phyloP scores from a whole-genome alignment of 2,329 filamentous ascomycete genomes.

The Exophiala sideris region DNA sequence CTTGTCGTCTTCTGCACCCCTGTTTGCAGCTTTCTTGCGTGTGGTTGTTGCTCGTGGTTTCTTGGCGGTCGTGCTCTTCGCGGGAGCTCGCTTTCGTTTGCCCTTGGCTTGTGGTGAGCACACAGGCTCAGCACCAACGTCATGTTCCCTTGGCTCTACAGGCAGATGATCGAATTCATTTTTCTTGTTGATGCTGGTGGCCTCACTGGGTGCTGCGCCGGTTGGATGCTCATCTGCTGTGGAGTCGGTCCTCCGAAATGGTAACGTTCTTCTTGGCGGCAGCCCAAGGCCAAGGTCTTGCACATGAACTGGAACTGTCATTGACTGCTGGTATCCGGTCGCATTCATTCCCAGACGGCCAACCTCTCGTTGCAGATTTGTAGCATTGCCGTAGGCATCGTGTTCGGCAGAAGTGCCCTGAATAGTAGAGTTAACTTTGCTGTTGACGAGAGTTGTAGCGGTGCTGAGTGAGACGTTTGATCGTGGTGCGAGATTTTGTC shows the following conservation, averaged over 20 bases:
- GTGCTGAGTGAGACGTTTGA: conserved; percentile 19
- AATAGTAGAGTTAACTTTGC: background rate
- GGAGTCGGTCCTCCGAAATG: conserved; percentile 34
- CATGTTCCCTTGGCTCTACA: background rate
- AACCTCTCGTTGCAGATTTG: background rate
- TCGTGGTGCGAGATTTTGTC: background rate
- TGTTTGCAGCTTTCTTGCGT: conserved; percentile 5
- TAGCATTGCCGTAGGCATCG: background rate
- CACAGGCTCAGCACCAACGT: background rate
- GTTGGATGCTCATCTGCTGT: conserved; percentile 7
- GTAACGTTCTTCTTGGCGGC: conserved; percentile 43
- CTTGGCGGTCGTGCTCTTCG: conserved; percentile 12
- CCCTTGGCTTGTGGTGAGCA: conserved; percentile 1
- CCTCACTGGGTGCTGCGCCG: too few relatives aligned
- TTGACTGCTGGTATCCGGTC: background rate
- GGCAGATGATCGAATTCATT: too few relatives aligned
- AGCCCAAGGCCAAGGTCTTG: conserved; percentile 22
- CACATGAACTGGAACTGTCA: background rate
- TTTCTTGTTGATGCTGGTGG: background rate
- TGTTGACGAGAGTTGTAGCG: conserved; percentile 15
- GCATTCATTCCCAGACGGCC: background rate
- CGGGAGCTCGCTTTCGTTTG: conserved; percentile 10
- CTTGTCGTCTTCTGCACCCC: conserved; percentile 7
- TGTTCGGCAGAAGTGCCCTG: background rate
- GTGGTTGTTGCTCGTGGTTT: conserved; percentile 12